A percentile compares a stretch with the other conserved stretches of the same genome.
These are phyloP conservation scores for Phialemonium atrogriseum DNA, from an alignment of 2,329 filamentous ascomycete genomes.

Conservation along the genomic window DNA sequence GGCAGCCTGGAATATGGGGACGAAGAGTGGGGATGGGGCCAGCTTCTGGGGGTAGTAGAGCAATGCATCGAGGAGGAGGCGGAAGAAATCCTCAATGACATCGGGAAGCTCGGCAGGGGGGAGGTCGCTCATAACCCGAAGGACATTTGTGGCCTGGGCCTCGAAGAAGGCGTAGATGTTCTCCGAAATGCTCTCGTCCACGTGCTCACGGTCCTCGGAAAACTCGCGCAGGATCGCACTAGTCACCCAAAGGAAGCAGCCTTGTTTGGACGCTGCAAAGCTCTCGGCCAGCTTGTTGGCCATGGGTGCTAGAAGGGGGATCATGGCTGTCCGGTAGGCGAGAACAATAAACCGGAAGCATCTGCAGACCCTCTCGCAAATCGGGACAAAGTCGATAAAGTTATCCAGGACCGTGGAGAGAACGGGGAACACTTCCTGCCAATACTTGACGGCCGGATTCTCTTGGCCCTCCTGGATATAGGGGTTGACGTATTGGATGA, in stretches of 20 bases:
- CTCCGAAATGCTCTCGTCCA: constrained; percentile 72
- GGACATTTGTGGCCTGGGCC: constrained; percentile 81
- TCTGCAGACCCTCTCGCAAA: constrained; percentile 86
- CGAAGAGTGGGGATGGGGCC: constrained; percentile 69
- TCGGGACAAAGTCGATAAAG: constrained; percentile 78
- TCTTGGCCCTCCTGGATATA: constrained; percentile 63
- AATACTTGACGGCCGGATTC: constrained; percentile 92
- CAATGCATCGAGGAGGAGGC: constrained; percentile 81
- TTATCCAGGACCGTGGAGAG: constrained; percentile 79
- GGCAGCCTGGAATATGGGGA: constrained; percentile 78
- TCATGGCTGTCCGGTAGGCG: constrained; percentile 84
- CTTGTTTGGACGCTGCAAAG: constrained; percentile 79
- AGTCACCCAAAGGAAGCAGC: constrained; percentile 98
- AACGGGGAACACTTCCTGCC: constrained; percentile 85
- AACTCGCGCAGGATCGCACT: constrained; percentile 93
- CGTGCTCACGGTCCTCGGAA: constrained; percentile 78
- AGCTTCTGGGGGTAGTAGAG: constrained; percentile 86
- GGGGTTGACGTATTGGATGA: constrained; percentile 71
- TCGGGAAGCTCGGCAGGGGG: constrained; percentile 65
- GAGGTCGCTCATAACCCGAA: constrained; percentile 81
- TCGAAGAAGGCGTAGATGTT: constrained; percentile 94
- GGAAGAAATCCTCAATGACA: constrained; percentile 95
- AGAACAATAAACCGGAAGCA: constrained; percentile 98
- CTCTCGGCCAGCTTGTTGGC: constrained; percentile 82
- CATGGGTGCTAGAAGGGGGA: constrained; percentile 73